Evolutionary conservation across 1,139 yeast genomes (phyloP), one percentile per base, ranked within the genome.

Genomic region (Saccharomyces hybrid): DNA sequence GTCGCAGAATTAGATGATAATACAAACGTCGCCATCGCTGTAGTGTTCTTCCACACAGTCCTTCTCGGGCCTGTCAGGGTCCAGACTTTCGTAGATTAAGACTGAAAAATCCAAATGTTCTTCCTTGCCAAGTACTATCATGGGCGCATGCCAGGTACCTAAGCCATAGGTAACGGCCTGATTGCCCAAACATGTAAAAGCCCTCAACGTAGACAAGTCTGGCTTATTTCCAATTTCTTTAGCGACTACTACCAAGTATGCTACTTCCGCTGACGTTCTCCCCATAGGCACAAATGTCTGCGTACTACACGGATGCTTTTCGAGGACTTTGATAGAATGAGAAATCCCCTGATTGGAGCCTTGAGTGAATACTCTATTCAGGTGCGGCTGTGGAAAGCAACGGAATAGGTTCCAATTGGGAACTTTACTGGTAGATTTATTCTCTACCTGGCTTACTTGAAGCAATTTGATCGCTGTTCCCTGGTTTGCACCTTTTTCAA

Each of bases 251-350:
- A 91, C 96, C 60, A 91, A 70, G 63, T 82, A 91, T 0, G 89
- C 84, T 19, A 70, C 66, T 47, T 76, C 74, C 2, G 70, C 46
- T 3, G 44, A 60, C 34, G 75, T 69, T 29, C 73, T 72, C 2
- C 97, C 97, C 84, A 91, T 79, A 4, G 98, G 98, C 26, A 88
- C 67, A 68, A 91, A 91, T 0, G 97, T 86, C 70, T 91, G 98
- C 0, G 97, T 84, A n/a, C 93, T 80, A 65, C 71, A 86, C 6
- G 97, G 97, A 67, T 91, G 98, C 70, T 96, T 79, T 67, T 91
- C 98, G 34, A 91, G 75, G 1, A 90, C 96, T 59, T 79, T 84
- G 28, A 88, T 73, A 1, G 72, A 66, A 67, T 88, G 89, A 34
- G 19, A 16, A 16, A 34, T 16, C 11, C 13, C 42, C 42, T 14